A percentile compares a stretch with the other conserved stretches of the same genome.
phyloP scores from a whole-genome alignment of 2,329 filamentous ascomycete genomes.

The Colletotrichum trifolii region DNA sequence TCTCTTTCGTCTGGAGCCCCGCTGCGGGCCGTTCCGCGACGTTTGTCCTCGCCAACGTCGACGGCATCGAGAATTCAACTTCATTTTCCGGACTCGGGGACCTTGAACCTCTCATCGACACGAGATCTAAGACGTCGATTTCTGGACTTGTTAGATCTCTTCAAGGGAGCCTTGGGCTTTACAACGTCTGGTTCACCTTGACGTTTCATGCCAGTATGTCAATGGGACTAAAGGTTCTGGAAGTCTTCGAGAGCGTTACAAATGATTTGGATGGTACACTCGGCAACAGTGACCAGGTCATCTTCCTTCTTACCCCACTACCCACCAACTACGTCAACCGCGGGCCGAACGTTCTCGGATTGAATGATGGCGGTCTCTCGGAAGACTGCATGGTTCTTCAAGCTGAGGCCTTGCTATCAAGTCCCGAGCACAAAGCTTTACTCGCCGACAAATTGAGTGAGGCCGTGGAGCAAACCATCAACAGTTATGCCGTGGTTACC shows the following conservation, averaged over 20 bases:
- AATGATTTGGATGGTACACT: conserved; percentile 5
- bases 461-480: neutral
- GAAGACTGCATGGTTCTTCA: conserved; percentile 19
- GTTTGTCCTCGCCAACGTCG: neutral
- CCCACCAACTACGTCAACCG: conserved; percentile 19
- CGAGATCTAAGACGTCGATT: neutral
- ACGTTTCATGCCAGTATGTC: conserved; percentile 14
- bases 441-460: conserved; percentile 45
- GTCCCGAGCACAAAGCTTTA: conserved; percentile 42
- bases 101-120: neutral
- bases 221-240: conserved; percentile 4
- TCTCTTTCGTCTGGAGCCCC: neutral
- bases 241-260: neutral
- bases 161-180: neutral
- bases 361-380: neutral
- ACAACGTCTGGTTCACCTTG: conserved; percentile 23
- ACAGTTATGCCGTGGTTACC: conserved; percentile 36
- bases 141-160: conserved; percentile 3
- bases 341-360: conserved; percentile 16
- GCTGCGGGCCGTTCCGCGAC: neutral
- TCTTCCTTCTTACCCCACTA: conserved; percentile 25
- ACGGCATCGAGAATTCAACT: conserved; percentile 2
- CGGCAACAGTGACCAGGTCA: conserved; percentile 6
- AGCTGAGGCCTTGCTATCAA: conserved; percentile 30
- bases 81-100: neutral